Base-by-base conservation (phyloP, 768 basidiomycete genomes). In the Gelatoporia subvermispora region DNA sequence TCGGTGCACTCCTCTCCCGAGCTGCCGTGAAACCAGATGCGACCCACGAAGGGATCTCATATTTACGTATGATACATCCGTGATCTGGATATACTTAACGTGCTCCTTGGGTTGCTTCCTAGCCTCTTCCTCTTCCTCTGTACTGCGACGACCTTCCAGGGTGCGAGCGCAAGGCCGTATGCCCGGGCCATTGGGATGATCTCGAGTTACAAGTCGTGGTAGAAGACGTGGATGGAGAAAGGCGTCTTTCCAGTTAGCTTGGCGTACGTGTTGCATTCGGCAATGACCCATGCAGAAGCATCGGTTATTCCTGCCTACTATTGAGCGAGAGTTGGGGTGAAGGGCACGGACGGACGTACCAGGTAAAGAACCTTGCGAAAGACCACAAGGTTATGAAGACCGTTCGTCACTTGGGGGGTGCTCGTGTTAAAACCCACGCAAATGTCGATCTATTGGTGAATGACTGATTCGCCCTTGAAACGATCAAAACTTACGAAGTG, bases 1-100 rank as follows among this genome's bases (percentile, higher is more conserved):
- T 74, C 73, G 35, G 47, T 74, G 3, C 77, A 69, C 54, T 72
- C 59, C 77, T 77, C 78, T 16, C 63, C 45, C 0, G 49, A 44
- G 9, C 53, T 47, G 7, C 28, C 15, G 35, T 36, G 35, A 22
- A 16, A 9, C 9, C 20, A 2, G 2, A 28, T 60, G 1, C 75
- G 74, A 0, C 75, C 74, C 0, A 34, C 2, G 31, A 55, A 1
- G 72, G 0, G 43, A 76, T 77, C 25, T 73, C 73, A 38, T 61
- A 58, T 24, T 62, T 64, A 45, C 77, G 71, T 21, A 77, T 60
- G 16, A 60, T 64, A 53, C 77, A 71, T 59, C 28, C 35, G 69
- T 68, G 3, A 76, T 77, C 74, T 22, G 76, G 65, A 31, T 24
- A 77, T 4, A 17, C 43, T 41, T 15, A 51, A 73, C 74, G 0